Base-by-base conservation (phyloP, 495 filamentous ascomycete species). In the Penicillium crystallinum region DNA sequence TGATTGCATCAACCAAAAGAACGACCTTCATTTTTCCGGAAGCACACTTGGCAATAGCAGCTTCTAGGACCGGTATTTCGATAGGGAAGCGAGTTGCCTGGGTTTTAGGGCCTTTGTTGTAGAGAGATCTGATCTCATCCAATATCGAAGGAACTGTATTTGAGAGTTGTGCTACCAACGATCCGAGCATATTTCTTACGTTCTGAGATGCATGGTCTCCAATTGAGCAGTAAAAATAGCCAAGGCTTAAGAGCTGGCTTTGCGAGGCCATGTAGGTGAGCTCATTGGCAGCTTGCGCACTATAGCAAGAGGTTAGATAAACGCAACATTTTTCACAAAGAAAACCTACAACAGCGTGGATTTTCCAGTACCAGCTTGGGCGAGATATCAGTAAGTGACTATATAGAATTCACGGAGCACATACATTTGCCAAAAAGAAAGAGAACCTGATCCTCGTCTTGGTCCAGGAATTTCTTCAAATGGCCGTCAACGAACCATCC, bases 161-260 rank as follows among this genome's bases (percentile, higher is more conserved):
- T 4, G 60, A 56, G 0, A 63, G 54, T 30, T 63, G 60, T 18
- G 51, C 56, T 17, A 60, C 57, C 18, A 63, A 12, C n/a, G 60
- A 63, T 25, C 60, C 60, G 6, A 63, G 42, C 4, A 57, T 33
- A 35, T 63, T 60, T n/a, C 35, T 35, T 14, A 48, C 43, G 25
- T 23, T 21, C 19, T 63, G 60, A 46, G 60, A 60, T n/a, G 54
- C 60, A 14, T 52, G 35, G 15, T 60, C 43, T 34, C 54, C 44
- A 27, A 63, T 57, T n/a, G 60, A 49, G 41, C 57, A 60, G 15
- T 63, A 63, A 27, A 63, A 63, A 33, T 63, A 63, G 17, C 57
- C 60, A 27, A 59, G 23, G 19, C 33, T 46, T 10, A 57, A 14
- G 8, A 11, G 12, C 38, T 43, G 21, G 11, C 54, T 36, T 10